These are phyloP conservation scores for Apiospora kogelbergensis DNA, from an alignment of 2,329 filamentous ascomycete genomes.

Conservation along the genomic window DNA sequence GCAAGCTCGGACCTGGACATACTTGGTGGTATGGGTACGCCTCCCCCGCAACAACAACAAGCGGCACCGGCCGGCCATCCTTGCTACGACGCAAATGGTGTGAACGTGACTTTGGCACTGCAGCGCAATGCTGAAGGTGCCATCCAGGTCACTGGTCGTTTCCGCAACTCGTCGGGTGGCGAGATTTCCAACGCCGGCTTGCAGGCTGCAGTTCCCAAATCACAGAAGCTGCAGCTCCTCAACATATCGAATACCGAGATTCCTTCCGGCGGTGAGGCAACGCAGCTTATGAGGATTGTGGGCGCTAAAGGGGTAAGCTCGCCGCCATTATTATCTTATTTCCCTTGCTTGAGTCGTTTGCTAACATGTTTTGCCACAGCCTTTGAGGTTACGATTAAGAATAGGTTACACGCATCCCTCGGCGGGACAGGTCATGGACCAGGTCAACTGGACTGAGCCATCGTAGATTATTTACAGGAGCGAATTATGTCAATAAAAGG, in stretches of 20 bases:
- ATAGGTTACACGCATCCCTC: slow-evolving; percentile 75
- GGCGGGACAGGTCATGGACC: slow-evolving; percentile 74
- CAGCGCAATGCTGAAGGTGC: slow-evolving; percentile 78
- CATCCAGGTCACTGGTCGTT: slow-evolving; percentile 80
- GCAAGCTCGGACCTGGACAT: slow-evolving; percentile 47
- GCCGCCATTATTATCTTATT: not conserved
- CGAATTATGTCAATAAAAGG: slow-evolving; percentile 3
- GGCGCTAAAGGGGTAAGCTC: slow-evolving; percentile 84
- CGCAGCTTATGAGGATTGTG: slow-evolving; percentile 85
- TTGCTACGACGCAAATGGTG: slow-evolving; percentile 84
- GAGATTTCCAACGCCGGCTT: slow-evolving; percentile 74
- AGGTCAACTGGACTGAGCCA: slow-evolving; percentile 95
- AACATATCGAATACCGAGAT: slow-evolving; percentile 83
- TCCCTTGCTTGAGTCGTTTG: slow-evolving; percentile 22
- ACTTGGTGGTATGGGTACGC: slow-evolving; percentile 48
- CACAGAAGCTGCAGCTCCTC: slow-evolving; percentile 88
- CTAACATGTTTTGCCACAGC: slow-evolving; percentile 47
- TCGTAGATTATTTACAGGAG: slow-evolving; percentile 24
- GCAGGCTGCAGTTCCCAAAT: slow-evolving; percentile 95
- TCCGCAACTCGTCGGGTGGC: slow-evolving; percentile 71
- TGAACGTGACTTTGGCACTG: slow-evolving; percentile 77
- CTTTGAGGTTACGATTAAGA: slow-evolving; percentile 81
- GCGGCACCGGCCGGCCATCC: slow-evolving; percentile 54
- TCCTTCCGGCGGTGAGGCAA: slow-evolving; percentile 75
- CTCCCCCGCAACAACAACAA: slow-evolving; percentile 44